A percentile compares a stretch with the other conserved stretches of the same genome.
Evolutionary conservation across 163 green algal species (phyloP).

Genomic region (Chlamydomonas reinhardtii): DNA sequence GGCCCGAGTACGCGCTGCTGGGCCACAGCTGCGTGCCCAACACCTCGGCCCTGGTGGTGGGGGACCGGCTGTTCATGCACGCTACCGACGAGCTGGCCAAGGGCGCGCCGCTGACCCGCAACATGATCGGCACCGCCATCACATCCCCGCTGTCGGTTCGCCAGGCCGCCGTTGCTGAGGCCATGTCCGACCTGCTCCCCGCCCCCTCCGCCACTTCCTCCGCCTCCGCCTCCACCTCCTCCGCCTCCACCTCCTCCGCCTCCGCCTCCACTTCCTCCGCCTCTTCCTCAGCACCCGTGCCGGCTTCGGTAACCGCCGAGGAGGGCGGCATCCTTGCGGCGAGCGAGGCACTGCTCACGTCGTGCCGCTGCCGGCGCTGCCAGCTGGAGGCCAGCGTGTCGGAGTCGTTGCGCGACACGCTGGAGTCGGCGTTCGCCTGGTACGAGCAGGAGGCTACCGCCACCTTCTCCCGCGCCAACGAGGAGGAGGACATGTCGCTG

Average conservation of each 20-base stretch:
- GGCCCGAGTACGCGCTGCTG: constrained; percentile 64
- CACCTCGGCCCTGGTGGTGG: constrained; percentile 60
- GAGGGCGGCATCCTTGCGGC: background rate
- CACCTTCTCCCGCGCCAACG: constrained; percentile 43
- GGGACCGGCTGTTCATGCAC: constrained; percentile 61
- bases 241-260: background rate
- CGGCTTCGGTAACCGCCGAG: too few relatives aligned
- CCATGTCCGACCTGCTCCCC: background rate
- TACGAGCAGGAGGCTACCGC: constrained; percentile 32
- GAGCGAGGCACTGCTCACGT: background rate
- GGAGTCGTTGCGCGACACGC: constrained; percentile 39
- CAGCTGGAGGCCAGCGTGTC: constrained; percentile 43
- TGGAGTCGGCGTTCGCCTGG: constrained; percentile 48
- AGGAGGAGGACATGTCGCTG: constrained; percentile 46
- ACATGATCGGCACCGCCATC: constrained; percentile 53
- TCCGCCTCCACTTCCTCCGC: too few relatives aligned
- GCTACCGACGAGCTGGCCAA: constrained; percentile 28
- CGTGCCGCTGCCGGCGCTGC: constrained; percentile 45
- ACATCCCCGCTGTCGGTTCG: constrained; percentile 53
- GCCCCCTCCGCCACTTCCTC: background rate
- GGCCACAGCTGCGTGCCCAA: constrained; percentile 66
- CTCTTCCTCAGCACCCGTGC: too few relatives aligned
- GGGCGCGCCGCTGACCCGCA: constrained; percentile 56
- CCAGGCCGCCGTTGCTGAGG: constrained; percentile 49
- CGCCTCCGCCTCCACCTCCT: too few relatives aligned